These are phyloP conservation scores for Trichoderma orchidacearum DNA, from an alignment of 495 filamentous ascomycete genomes.

Conservation along the genomic window DNA sequence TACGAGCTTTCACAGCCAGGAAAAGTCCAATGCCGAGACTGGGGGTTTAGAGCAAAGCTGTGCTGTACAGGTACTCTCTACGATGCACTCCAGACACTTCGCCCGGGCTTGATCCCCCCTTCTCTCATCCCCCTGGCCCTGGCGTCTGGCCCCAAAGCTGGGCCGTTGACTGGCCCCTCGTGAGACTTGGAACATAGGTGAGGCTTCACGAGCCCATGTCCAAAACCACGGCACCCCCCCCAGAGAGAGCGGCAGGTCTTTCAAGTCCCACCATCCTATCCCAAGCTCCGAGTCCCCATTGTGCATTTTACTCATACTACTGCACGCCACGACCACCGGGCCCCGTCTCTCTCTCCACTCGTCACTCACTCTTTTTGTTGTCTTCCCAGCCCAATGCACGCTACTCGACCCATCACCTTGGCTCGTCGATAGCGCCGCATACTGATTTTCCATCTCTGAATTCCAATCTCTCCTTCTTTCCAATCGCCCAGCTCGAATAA, in stretches of 20 bases:
- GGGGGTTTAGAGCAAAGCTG: no score
- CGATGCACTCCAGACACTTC: background rate
- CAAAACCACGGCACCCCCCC: background rate
- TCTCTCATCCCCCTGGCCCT: background rate
- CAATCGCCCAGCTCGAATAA: background rate
- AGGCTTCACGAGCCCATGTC: background rate
- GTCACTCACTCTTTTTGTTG: background rate
- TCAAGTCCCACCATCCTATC: background rate
- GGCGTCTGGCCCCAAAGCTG: no score
- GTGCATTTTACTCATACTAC: background rate
- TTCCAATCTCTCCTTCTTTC: background rate
- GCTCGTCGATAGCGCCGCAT: background rate
- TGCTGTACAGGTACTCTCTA: no score
- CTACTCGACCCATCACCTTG: background rate
- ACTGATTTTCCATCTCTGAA: background rate
- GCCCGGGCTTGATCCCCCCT: background rate
- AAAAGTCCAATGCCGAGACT: background rate
- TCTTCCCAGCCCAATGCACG: background rate
- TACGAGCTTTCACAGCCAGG: background rate
- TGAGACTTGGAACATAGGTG: background rate
- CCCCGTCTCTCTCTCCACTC: background rate
- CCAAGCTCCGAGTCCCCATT: background rate
- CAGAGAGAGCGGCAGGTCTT: background rate
- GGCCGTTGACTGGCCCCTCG: background rate
- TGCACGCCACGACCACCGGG: background rate